Evolutionary conservation across 139 green algal species (phyloP), one percentile per base, ranked within the genome.

Genomic region (Chlorella sp.): DNA sequence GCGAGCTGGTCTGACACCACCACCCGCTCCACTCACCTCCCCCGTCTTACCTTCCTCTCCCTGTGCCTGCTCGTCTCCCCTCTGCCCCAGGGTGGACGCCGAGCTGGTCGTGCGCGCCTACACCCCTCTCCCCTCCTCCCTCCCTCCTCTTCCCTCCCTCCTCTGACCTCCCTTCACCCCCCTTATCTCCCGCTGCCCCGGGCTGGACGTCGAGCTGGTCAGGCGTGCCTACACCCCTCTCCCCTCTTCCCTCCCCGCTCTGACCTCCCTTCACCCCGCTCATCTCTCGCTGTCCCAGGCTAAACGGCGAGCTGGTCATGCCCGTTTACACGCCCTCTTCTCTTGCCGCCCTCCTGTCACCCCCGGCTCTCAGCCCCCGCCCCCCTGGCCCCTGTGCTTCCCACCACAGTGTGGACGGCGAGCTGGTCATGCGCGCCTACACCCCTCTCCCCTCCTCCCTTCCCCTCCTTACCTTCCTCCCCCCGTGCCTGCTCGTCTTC

Each of bases 161-260:
- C 60, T 68, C 18, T 14, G 15, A 24, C 18, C 60, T 68, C 60
- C 60, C 60, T 68, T 18, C n/a, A n/a, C n/a, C n/a, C n/a, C n/a
- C n/a, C n/a, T n/a, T n/a, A n/a, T n/a, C n/a, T n/a, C n/a, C n/a
- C n/a, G n/a, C n/a, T n/a, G n/a, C n/a, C n/a, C n/a, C n/a, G 21
- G 21, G 15, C 73, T 21, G n/a, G n/a, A n/a, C 21, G 97, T 95
- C 39, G 97, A 99, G 95, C 94, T 94, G 26, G 96, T 99, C 34
- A 97, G 98, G 96, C 94, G 98, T 3, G 97, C 98, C 7, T 99
- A 99, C 97, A 99, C 98, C 30, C 98, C 98, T 42, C 97, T 95
- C 83, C 96, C 91, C 88, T 92, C 92, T n/a, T 24, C 73, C 60
- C 14, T 68, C 60, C 60, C 60, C 18, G 15, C 60, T 68, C 18